Base-by-base conservation (phyloP, 495 filamentous ascomycete genomes). In the Hypoxylon lienhwacheense region DNA sequence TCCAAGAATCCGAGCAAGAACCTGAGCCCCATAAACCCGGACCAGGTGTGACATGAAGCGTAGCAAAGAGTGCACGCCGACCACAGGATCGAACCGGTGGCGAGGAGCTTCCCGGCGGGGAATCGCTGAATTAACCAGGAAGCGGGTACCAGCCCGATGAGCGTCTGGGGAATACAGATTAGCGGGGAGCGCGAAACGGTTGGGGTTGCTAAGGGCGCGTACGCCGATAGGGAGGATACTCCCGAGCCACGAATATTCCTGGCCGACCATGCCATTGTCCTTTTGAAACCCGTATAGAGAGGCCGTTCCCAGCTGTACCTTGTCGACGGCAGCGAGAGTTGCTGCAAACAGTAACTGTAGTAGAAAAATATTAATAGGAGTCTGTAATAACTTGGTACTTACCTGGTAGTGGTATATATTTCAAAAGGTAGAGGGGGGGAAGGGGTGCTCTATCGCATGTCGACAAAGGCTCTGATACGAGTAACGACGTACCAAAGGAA, bases 171-270 rank as follows among this genome's bases (percentile, higher is more conserved):
- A 33, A 39, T 7, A 14, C 47, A 40, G 40, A 42, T 31, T 12
- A 29, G 3, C n/a, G n/a, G n/a, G n/a, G n/a, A 14, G 15, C 11
- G n/a, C 22, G 10, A 1, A 46, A 11, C n/a, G 19, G 22, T 19
- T 37, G n/a, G n/a, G n/a, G n/a, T n/a, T 16, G 16, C 5, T 5
- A 19, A 31, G 16, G 29, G 6, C 34, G 25, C 50, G 33, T 47
- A 54, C 50, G 43, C 67, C 67, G n/a, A 70, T 54, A 7, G 53
- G 67, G 1, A 69, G 40, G 35, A 67, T 67, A 19, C 58, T 64
- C 11, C 66, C 66, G 11, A 81, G 72, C 81, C 81, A 85, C n/a
- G 72, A 73, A 55, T 82, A 83, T 25, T 83, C 70, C 40, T 81
- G 73, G 7, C 79, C 80, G 0, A 68, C 53, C 12, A 83, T 55